phyloP scores from a whole-genome alignment of 2,329 filamentous ascomycete species.

The Byssoonygena ceratinophila region DNA sequence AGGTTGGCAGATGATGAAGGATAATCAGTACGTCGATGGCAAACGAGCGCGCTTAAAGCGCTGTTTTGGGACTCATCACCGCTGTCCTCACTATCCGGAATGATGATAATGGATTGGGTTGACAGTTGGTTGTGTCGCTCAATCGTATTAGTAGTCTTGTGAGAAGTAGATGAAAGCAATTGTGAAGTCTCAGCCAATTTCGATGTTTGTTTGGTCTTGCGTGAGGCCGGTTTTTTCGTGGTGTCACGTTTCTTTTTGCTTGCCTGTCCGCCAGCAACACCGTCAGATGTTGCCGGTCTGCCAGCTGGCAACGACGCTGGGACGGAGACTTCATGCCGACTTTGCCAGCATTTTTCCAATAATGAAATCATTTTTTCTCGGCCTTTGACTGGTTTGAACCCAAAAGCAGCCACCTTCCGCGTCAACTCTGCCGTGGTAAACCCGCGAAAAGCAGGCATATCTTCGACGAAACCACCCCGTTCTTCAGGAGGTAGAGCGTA shows the following conservation, averaged over 20 bases:
- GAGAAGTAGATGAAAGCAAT: neutral
- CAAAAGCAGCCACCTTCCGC: constrained; percentile 52
- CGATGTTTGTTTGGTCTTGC: neutral
- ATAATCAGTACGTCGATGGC: neutral
- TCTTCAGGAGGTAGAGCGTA: neutral
- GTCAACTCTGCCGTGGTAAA: constrained; percentile 55
- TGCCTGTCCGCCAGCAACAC: neutral
- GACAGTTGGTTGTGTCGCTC: neutral
- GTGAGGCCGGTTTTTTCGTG: neutral
- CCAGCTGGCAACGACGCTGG: neutral
- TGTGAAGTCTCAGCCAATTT: neutral
- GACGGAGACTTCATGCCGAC: constrained; percentile 35
- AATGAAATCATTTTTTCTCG: constrained; percentile 59
- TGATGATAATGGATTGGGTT: constrained; percentile 3
- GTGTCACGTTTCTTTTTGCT: neutral
- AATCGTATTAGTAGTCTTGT: neutral
- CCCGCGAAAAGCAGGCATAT: constrained; percentile 47
- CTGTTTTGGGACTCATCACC: constrained; percentile 16
- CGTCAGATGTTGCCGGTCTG: neutral
- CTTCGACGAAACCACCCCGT: neutral
- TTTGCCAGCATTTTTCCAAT: constrained; percentile 60
- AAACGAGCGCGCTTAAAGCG: constrained; percentile 20
- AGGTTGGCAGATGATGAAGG: constrained; percentile 1
- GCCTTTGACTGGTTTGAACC: constrained; percentile 61
- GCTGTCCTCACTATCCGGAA: constrained; percentile 10